A percentile compares a stretch with the other conserved stretches of the same genome.
Evolutionary conservation across 495 filamentous ascomycete genomes (phyloP).

Genomic region (Astrothelium macrocarpum): DNA sequence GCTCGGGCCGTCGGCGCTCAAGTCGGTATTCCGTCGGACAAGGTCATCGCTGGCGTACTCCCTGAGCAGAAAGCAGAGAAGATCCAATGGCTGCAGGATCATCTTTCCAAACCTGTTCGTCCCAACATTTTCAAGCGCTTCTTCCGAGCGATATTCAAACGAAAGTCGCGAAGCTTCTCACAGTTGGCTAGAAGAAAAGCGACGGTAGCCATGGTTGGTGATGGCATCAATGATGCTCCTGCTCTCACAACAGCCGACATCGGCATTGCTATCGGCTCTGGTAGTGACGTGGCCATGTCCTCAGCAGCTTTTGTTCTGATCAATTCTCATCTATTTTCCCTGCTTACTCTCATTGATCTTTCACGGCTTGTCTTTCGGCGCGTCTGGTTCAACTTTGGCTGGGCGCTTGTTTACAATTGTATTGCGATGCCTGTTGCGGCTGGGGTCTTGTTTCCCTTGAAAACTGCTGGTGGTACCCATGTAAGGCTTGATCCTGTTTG

Average conservation of each 20-base stretch:
- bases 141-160: background rate
- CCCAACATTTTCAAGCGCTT: background rate
- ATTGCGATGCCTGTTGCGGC: slow-evolving; percentile 74
- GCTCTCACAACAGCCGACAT: slow-evolving; percentile 73
- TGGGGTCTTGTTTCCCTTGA: slow-evolving; percentile 66
- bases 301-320: slow-evolving; percentile 81
- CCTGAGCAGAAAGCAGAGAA: slow-evolving; percentile 80
- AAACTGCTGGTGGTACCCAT: slow-evolving; percentile 40
- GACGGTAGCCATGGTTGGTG: slow-evolving; percentile 61
- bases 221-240: slow-evolving; percentile 84
- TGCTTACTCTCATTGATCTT: slow-evolving; percentile 65
- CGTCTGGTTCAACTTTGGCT: slow-evolving; percentile 78
- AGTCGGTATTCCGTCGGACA: slow-evolving; percentile 61
- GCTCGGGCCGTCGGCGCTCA: slow-evolving; percentile 57
- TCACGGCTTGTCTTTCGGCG: slow-evolving; percentile 62
- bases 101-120: background rate
- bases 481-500: slow-evolving; percentile 67
- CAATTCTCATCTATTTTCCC: slow-evolving; percentile 54
- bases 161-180: background rate
- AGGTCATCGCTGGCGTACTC: slow-evolving; percentile 81
- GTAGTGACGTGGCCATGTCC: slow-evolving; percentile 75
- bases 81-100: slow-evolving; percentile 61
- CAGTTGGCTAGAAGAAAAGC: slow-evolving; percentile 7
- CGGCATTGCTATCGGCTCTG: slow-evolving; percentile 73
- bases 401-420: slow-evolving; percentile 82